Conservation (phyloP, 352 stramenopile species). For the Phytophthora pistaciae region DNA sequence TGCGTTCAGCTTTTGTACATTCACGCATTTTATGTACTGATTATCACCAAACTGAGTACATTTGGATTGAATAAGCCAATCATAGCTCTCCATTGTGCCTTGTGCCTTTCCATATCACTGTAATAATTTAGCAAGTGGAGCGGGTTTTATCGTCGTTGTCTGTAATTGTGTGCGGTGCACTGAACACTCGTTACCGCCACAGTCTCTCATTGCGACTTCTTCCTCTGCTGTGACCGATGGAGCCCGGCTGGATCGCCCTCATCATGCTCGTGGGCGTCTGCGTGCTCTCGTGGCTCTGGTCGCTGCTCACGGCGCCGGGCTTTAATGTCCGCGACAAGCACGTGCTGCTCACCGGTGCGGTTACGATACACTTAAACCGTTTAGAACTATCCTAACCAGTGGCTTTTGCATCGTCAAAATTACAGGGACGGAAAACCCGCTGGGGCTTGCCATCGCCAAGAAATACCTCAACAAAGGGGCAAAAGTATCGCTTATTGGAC, state of each 20-base stretch:
- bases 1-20: too few species aligned
- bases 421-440: conserved; percentile 44
- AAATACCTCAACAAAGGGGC: conserved; percentile 63
- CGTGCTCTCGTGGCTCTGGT: conserved; percentile 58
- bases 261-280: conserved; percentile 50
- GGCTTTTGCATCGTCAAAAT: neutral
- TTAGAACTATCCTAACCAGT: conserved; percentile 9
- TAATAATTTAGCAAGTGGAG: too few species aligned
- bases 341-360: conserved; percentile 64
- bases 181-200: neutral
- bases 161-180: neutral
- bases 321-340: conserved; percentile 63
- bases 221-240: conserved; percentile 17
- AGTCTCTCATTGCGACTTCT: neutral
- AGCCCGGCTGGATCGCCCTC: conserved; percentile 46
- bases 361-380: neutral
- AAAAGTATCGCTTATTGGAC: conserved; percentile 61
- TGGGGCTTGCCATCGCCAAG: conserved; percentile 71
- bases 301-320: conserved; percentile 46
- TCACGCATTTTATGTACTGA: too few species aligned
- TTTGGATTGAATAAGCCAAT: too few species aligned
- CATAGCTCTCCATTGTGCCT: too few species aligned
- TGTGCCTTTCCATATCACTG: too few species aligned
- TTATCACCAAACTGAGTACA: too few species aligned
- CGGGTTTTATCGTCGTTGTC: too few species aligned